Evolutionary conservation across 441 rosid species (phyloP), one percentile per base, ranked within the genome.

Genomic region (Euphorbia neoarborescens): DNA sequence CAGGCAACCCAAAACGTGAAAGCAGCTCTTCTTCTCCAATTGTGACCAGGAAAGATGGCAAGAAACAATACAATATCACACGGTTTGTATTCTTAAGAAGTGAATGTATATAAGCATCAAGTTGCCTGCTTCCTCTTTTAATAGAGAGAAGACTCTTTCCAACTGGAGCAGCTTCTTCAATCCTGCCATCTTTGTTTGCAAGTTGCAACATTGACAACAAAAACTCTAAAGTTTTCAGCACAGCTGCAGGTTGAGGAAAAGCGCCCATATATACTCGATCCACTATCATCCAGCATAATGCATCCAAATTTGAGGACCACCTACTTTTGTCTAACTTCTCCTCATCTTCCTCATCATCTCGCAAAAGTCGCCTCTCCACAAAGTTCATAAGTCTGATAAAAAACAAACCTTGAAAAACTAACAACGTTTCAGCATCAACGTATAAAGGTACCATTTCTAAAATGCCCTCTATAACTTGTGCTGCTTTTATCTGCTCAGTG

Each of bases 221-320:
- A 82, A 96, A 96, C 82, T 96, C 99, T 53, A 96, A 83, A 72
- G 90, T 93, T 79, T 83, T 90, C 68, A 94, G 83, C 74, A 91
- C 96, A 80, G 78, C 85, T 69, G 84, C 82, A 78, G 99, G 92
- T 76, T 86, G 97, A 79, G 98, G 93, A 80, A 96, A 90, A 72
- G 97, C 94, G 77, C 98, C 97, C 94, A 93, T 93, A 79, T 90
- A 96, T 40, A 89, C 92, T 59, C 98, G 94, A 80, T 96, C 99
- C 74, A 96, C 98, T 76, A 93, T 85, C 93, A 90, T 88, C 97
- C 96, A 91, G 76, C 98, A 90, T 68, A 96, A 85, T 32, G 98
- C 84, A 81, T 96, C 99, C 78, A 96, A 80, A 80, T 96, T 96
- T 6, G 89, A 82, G 62, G 99, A 90, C 99, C 99, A 96, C 67